A percentile compares a stretch with the other conserved stretches of the same genome.
Conservation (phyloP, 768 basidiomycete species). For the Coprinellus micaceus region DNA sequence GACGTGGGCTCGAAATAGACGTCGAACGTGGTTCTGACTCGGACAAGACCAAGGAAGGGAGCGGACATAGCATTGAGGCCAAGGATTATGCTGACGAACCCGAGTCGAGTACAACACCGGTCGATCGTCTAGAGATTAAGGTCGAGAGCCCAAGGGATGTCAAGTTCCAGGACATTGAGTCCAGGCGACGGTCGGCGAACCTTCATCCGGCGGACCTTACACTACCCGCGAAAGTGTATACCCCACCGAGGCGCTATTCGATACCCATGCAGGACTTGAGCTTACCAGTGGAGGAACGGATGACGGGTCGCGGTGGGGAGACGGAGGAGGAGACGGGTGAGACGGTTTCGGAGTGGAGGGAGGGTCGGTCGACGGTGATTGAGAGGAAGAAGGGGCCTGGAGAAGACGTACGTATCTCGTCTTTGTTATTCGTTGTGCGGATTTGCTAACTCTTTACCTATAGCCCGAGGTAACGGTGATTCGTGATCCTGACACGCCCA, state of each 20-base stretch:
- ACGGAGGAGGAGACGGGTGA: conserved; percentile 8
- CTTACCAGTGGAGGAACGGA: conserved; percentile 7
- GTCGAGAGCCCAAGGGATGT: background rate
- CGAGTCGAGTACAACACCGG: background rate
- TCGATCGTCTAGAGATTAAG: background rate
- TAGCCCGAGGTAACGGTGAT: conserved; percentile 66
- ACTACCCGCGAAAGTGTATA: background rate
- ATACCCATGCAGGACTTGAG: background rate
- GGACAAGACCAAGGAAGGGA: conserved; percentile 11
- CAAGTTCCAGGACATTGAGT: background rate
- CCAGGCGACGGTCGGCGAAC: background rate
- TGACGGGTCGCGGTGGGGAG: conserved; percentile 19
- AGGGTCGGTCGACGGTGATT: conserved; percentile 23
- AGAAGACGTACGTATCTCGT: conserved; percentile 24
- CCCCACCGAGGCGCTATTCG: background rate
- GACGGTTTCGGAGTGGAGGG: conserved; percentile 23
- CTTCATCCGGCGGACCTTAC: background rate
- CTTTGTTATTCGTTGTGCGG: conserved; percentile 1
- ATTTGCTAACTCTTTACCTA: background rate
- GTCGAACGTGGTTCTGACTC: conserved; percentile 1
- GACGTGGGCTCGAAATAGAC: conserved; percentile 40
- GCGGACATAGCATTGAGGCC: conserved; percentile 19
- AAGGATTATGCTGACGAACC: conserved; percentile 18
- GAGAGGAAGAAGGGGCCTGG: conserved; percentile 24
- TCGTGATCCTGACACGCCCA: conserved; percentile 28